Evolutionary conservation across 2,329 filamentous ascomycete genomes (phyloP).

Genomic region (Scedosporium aurantiacum): DNA sequence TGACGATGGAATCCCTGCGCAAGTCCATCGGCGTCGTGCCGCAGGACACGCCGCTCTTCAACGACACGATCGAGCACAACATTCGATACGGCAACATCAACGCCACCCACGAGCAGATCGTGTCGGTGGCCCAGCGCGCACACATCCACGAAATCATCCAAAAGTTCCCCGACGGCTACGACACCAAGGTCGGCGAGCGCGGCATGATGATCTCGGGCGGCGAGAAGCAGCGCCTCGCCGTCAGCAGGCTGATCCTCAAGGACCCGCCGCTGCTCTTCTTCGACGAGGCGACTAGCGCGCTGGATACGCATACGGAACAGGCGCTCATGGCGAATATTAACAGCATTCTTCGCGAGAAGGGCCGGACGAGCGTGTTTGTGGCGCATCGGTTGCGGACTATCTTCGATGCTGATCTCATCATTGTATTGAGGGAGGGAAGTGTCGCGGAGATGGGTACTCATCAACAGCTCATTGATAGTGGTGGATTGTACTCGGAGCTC

Average conservation of each 20-base stretch:
- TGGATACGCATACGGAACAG: slow-evolving; percentile 91
- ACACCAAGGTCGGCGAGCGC: slow-evolving; percentile 84
- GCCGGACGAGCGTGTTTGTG: slow-evolving; percentile 85
- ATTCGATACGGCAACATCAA: slow-evolving; percentile 83
- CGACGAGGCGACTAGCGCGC: slow-evolving; percentile 83
- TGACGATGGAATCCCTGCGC: slow-evolving; percentile 72
- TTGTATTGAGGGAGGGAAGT: slow-evolving; percentile 71
- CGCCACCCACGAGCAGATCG: slow-evolving; percentile 61
- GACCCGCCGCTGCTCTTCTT: slow-evolving; percentile 88
- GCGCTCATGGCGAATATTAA: slow-evolving; percentile 87
- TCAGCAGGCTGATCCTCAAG: slow-evolving; percentile 75
- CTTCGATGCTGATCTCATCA: slow-evolving; percentile 85
- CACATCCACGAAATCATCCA: slow-evolving; percentile 75
- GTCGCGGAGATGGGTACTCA: slow-evolving; percentile 91
- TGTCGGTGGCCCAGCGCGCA: slow-evolving; percentile 69
- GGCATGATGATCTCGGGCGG: slow-evolving; percentile 95
- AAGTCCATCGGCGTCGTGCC: slow-evolving; percentile 88
- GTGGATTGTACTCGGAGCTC: slow-evolving; percentile 75
- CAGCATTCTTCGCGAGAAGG: slow-evolving; percentile 78
- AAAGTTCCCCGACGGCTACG: slow-evolving; percentile 75
- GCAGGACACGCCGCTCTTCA: slow-evolving; percentile 94
- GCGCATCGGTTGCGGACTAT: slow-evolving; percentile 89
- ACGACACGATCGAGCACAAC: slow-evolving; percentile 91
- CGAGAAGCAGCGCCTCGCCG: slow-evolving; percentile 83
- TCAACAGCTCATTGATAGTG: slow-evolving; percentile 65